Evolutionary conservation across 1,139 yeast species (phyloP).

Genomic region (Hansenula sp.): DNA sequence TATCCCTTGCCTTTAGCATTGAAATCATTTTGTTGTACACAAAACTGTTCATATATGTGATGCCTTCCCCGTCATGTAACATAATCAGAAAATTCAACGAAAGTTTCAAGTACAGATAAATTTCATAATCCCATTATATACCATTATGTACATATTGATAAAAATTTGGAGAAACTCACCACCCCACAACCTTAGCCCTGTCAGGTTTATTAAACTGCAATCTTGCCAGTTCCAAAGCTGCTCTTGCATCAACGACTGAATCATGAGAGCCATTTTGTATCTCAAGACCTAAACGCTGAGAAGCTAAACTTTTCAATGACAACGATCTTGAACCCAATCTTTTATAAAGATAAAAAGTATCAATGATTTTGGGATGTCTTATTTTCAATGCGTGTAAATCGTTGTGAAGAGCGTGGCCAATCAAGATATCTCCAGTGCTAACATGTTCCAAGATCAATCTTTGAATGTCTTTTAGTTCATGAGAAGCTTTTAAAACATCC

Average conservation of each 20-base stretch:
- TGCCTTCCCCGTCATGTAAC: too few relatives aligned
- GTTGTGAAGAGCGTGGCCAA: slow-evolving; percentile 67
- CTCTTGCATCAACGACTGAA: slow-evolving; percentile 74
- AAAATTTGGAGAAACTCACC: too few relatives aligned
- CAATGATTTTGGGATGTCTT: slow-evolving; percentile 58
- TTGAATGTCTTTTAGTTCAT: slow-evolving; percentile 50
- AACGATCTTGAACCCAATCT: slow-evolving; percentile 45
- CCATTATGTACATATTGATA: too few relatives aligned
- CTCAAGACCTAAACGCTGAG: slow-evolving; percentile 56
- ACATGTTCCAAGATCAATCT: slow-evolving; percentile 40
- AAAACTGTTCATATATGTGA: too few relatives aligned
- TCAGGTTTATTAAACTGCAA: background rate
- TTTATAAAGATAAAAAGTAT: slow-evolving; percentile 57
- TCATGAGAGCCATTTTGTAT: slow-evolving; percentile 80
- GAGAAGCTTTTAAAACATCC: slow-evolving; percentile 19
- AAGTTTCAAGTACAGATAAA: too few relatives aligned
- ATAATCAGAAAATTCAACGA: too few relatives aligned
- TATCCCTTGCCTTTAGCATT: too few relatives aligned
- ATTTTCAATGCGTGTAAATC: slow-evolving; percentile 55
- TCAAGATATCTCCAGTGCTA: slow-evolving; percentile 46
- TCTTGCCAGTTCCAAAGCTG: slow-evolving; percentile 67
- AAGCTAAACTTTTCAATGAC: slow-evolving; percentile 58
- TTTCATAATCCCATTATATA: too few relatives aligned
- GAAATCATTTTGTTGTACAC: too few relatives aligned
- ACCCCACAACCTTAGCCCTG: too few relatives aligned